These are phyloP conservation scores for Marchantia polymorpha DNA, from an alignment of 225 moss, liverwort and hornwort genomes.

Conservation along the genomic window DNA sequence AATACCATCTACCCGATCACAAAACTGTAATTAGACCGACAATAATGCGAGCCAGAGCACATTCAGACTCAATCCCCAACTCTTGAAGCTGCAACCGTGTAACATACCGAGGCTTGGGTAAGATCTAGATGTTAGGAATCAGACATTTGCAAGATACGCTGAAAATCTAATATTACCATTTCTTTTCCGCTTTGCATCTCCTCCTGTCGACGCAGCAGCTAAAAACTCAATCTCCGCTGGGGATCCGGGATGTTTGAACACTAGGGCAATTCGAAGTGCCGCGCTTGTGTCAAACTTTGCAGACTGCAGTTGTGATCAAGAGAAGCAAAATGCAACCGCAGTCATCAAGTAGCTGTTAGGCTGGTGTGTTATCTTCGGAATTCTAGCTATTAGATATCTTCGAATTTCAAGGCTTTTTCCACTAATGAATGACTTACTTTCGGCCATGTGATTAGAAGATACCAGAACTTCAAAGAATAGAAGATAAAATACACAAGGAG, in stretches of 20 bases:
- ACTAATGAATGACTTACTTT: background rate
- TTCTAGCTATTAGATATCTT: too few relatives aligned
- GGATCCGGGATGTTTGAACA: slow-evolving; percentile 82
- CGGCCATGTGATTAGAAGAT: background rate
- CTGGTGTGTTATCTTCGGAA: background rate
- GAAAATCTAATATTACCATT: slow-evolving; percentile 42
- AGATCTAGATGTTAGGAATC: background rate
- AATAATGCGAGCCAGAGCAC: too few relatives aligned
- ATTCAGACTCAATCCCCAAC: too few relatives aligned
- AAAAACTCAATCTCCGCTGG: slow-evolving; percentile 60
- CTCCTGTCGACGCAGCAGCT: slow-evolving; percentile 34
- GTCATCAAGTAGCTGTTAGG: background rate
- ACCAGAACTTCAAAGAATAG: background rate
- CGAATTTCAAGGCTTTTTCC: background rate
- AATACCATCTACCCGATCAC: too few relatives aligned
- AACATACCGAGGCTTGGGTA: background rate
- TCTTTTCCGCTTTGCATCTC: slow-evolving; percentile 78
- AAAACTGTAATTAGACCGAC: too few relatives aligned
- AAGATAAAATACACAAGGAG: background rate
- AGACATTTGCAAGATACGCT: background rate
- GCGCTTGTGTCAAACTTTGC: slow-evolving; percentile 83
- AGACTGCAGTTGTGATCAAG: slow-evolving; percentile 39
- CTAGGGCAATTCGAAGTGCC: slow-evolving; percentile 75
- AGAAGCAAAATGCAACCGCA: background rate
- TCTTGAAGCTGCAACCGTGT: too few relatives aligned